Evolutionary conservation across 2,329 filamentous ascomycete genomes (phyloP), one percentile per base, ranked within the genome.

Genomic region (Fusarium pseudocircinatum): DNA sequence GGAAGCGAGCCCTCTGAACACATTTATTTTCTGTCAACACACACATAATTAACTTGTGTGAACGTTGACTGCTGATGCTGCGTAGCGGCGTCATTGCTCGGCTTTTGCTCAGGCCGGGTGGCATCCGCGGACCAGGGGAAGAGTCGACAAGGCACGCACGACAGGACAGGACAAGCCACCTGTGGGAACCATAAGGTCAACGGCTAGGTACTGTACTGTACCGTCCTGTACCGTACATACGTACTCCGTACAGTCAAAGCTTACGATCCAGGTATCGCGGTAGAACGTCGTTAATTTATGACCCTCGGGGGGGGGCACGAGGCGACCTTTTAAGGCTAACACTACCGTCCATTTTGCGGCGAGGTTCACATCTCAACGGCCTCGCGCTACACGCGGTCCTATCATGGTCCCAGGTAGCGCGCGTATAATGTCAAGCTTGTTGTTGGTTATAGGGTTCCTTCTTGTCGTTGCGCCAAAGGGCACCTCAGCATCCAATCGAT

Each of bases 111-210:
- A 49, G 46, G 32, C 57, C 66, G 60, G 69, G 52, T 72, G 56
- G 60, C 64, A 72, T 72, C 70, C 69, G 64, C 70, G 70, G 70
- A 59, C 64, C 60, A 72, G 70, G 69, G 69, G 60, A 70, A 50
- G 56, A 53, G 32, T 47, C 40, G 49, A 52, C 46, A 28, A 28
- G 26, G 28, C 63, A 72, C 39, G 52, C 34, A 34, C 16, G 36
- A 36, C 36, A 36, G 36, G 16, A 54, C 42, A 32, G 22, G 28
- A 24, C 69, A 72, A 50, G 58, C 54, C 47, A 43, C 50, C 20
- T 58, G 26, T 58, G 50, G 59, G 28, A 61, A 56, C 34, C 43
- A 47, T 43, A 42, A 42, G 47, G 36, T 13, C 36, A 32, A 57
- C n/a, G 24, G 22, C 30, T 18, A 30, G 44, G 28, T n/a, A n/a